Evolutionary conservation across 805 yeast species (phyloP).

Genomic region (Saccharomycopsis malanga): DNA sequence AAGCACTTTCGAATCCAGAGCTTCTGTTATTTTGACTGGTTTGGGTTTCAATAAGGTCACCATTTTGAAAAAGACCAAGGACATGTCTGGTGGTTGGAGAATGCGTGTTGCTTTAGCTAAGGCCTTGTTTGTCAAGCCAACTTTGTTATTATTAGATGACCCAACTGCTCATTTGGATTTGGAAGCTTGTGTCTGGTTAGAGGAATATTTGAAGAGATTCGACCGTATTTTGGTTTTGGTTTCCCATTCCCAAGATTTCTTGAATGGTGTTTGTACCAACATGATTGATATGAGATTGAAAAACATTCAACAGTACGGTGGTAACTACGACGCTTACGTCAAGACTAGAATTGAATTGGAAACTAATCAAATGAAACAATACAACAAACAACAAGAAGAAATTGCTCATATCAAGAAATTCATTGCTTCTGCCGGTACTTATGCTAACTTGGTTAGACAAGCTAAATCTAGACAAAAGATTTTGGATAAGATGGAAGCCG

Average conservation of each 20-base stretch:
- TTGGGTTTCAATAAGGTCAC: constrained; percentile 88
- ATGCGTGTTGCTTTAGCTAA: constrained; percentile 99
- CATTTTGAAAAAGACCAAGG: constrained; percentile 89
- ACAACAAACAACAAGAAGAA: constrained; percentile 96
- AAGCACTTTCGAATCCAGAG: constrained; percentile 90
- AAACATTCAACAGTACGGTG: constrained; percentile 75
- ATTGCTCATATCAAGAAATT: constrained; percentile 96
- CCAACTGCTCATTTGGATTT: constrained; percentile 99
- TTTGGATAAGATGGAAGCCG: constrained; percentile 99
- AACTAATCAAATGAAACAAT: constrained; percentile 97
- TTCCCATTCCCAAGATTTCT: constrained; percentile 98
- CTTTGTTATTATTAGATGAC: constrained; percentile 88
- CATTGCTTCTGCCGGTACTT: constrained; percentile 99
- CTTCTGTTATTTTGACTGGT: constrained; percentile 93
- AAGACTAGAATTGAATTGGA: constrained; percentile 93
- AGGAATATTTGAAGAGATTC: constrained; percentile 91
- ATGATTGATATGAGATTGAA: constrained; percentile 96
- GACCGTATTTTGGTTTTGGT: constrained; percentile 91
- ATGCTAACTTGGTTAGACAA: constrained; percentile 96
- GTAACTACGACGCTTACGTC: constrained; percentile 95
- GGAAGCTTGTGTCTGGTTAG: constrained; percentile 99
- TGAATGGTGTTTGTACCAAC: constrained; percentile 96
- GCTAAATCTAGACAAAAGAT: constrained; percentile 99
- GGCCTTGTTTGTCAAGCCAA: constrained; percentile 97
- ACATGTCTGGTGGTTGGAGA: constrained; percentile 99